Percentiles rank a stretch among this genome's conserved stretches.
phyloP scores from a whole-genome alignment of 2,329 filamentous ascomycete genomes.

The Colletotrichum agaves region DNA sequence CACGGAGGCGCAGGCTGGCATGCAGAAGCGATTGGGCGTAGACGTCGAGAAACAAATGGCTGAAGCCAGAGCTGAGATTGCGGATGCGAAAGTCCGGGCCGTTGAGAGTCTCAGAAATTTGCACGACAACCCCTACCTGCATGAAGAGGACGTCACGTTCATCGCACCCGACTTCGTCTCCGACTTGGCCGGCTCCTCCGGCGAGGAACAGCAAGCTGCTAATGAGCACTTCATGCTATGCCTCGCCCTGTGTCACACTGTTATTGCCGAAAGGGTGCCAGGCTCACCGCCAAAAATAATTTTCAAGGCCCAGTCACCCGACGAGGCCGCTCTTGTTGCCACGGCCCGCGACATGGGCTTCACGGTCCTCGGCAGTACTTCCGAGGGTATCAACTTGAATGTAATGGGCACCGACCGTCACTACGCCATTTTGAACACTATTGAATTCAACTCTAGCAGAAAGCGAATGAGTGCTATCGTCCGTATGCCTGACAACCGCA shows the following conservation, averaged over 20 bases:
- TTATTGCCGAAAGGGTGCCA: constrained; percentile 88
- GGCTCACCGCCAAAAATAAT: constrained; percentile 92
- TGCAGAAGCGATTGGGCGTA: constrained; percentile 91
- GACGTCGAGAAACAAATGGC: constrained; percentile 85
- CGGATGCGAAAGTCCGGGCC: constrained; percentile 78
- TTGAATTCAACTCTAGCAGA: constrained; percentile 96
- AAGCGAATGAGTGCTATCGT: constrained; percentile 99
- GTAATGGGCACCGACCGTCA: constrained; percentile 86
- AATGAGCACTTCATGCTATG: constrained; percentile 94
- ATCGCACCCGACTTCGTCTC: constrained; percentile 89
- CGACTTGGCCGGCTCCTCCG: constrained; percentile 82
- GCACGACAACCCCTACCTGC: constrained; percentile 90
- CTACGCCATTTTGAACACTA: constrained; percentile 90
- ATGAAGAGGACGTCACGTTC: constrained; percentile 91
- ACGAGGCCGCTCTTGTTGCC: constrained; percentile 92
- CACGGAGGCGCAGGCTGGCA: constrained; percentile 94
- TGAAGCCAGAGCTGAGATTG: constrained; percentile 80
- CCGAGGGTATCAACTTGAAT: constrained; percentile 86
- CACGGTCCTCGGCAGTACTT: constrained; percentile 83
- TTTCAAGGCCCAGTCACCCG: constrained; percentile 97
- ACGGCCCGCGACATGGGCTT: constrained; percentile 97
- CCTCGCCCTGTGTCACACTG: constrained; percentile 94
- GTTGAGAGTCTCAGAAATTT: constrained; percentile 78
- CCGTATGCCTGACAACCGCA: constrained; percentile 89
- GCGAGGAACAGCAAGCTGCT: constrained; percentile 78